Evolutionary conservation across 2,329 filamentous ascomycete species (phyloP).

Genomic region (Fusarium anthophilum): DNA sequence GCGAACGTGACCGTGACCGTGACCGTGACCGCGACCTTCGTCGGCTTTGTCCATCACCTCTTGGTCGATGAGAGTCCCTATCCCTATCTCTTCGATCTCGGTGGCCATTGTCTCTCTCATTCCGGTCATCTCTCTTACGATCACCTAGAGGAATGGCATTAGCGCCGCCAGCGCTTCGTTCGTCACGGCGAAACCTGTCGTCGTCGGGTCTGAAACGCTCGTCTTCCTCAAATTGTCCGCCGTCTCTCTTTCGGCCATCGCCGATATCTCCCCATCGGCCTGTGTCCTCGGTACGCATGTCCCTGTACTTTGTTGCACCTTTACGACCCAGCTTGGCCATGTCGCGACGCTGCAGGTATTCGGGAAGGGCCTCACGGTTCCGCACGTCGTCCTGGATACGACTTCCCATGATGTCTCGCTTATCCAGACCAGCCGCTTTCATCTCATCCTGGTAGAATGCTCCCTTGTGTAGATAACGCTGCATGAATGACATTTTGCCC

Average conservation of each 20-base stretch:
- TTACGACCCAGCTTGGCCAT: conserved; percentile 95
- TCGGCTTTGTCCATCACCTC: conserved; percentile 27
- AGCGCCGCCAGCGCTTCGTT: conserved; percentile 66
- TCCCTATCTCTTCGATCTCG: conserved; percentile 35
- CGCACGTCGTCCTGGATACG: conserved; percentile 83
- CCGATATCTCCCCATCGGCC: conserved; percentile 80
- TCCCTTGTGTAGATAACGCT: conserved; percentile 96
- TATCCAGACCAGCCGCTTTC: conserved; percentile 77
- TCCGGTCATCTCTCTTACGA: conserved; percentile 44
- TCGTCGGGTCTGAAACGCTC: conserved; percentile 75
- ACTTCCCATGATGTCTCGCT: conserved; percentile 86
- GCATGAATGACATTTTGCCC: conserved; percentile 89
- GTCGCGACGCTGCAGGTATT: conserved; percentile 92
- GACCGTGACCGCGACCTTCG: conserved; percentile 56
- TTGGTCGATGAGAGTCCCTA: conserved; percentile 36
- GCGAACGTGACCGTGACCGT: conserved; percentile 63
- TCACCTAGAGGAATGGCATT: conserved; percentile 75
- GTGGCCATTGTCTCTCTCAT: conserved; percentile 35
- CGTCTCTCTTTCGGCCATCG: conserved; percentile 55
- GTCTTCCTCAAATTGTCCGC: conserved; percentile 58
- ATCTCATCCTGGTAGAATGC: conserved; percentile 92
- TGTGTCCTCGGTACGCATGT: conserved; percentile 90
- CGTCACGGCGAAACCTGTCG: conserved; percentile 56
- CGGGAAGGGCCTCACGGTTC: conserved; percentile 84
- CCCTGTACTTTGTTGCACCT: conserved; percentile 88